Base-by-base conservation (phyloP, 257 asterid genomes). In the Solanum megistacrolobum region DNA sequence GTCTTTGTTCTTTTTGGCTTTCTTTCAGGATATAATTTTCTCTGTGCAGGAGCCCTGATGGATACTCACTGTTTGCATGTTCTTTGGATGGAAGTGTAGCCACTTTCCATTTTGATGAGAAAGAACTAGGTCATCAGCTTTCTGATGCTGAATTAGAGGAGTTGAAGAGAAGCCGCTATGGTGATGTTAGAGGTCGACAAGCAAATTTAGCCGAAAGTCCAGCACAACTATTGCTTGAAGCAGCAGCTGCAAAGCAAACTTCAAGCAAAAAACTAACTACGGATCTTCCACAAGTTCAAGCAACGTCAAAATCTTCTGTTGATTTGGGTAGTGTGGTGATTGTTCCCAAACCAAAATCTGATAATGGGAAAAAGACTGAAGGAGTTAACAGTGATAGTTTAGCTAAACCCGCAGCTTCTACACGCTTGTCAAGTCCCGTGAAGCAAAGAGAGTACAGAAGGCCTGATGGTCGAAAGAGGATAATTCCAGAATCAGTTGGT, bases 401-500 rank as follows among this genome's bases (percentile, higher is more conserved):
- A 48, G 93, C 90, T 66, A 96, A 93, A 90, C 91, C 87, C 66
- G 91, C 74, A 23, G 86, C 93, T 69, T 74, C 94, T 23, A 85
- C 95, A 69, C 91, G 92, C 71, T 90, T 91, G 92, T 90, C 98
- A 12, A 96, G 98, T 91, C 98, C 98, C 10, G 99, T 97, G 88
- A 96, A 94, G 90, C 99, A 97, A 90, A 95, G 95, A 88, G 99
- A 95, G 89, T 97, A 97, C 76, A 94, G 98, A 86, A 94, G 99
- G 18, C 94, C 99, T 27, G 99, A 97, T 92, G 99, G 99, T 73
- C 95, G 99, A 73, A 97, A 94, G 95, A 94, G 99, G 94, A 97
- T 97, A 93, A 97, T 97, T 85, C 99, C 99, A 12, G 98, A 97
- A 92, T 99, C 98, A 87, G 99, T 97, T 92, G 99, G 99, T 75